Conservation (phyloP, 768 basidiomycete genomes). For the Termitomyces eurrhizus region DNA sequence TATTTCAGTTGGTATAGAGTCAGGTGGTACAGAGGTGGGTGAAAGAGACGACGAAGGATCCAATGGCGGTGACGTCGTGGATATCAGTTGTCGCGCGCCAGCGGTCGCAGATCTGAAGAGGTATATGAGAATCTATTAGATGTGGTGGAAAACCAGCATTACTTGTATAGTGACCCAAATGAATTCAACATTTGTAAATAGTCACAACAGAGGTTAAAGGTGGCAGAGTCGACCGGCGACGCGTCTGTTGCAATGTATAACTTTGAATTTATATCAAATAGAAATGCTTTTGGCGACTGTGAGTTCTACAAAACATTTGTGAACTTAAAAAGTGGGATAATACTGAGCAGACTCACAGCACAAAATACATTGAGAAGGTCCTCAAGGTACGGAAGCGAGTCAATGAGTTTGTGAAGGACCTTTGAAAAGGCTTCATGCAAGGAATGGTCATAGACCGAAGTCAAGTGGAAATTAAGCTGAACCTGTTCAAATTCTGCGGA, state of each 20-base stretch:
- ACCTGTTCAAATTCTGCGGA: slow-evolving; percentile 74
- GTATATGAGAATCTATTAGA: slow-evolving; percentile 1
- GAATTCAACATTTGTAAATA: slow-evolving; percentile 85
- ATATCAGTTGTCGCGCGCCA: slow-evolving; percentile 22
- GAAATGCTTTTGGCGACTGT: slow-evolving; percentile 88
- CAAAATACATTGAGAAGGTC: slow-evolving; percentile 85
- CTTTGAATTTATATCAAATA: slow-evolving; percentile 83
- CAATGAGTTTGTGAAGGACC: slow-evolving; percentile 83
- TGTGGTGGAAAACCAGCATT: slow-evolving; percentile 12
- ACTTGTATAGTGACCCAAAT: slow-evolving; percentile 87
- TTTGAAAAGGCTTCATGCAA: slow-evolving; percentile 90
- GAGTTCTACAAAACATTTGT: slow-evolving; percentile 58
- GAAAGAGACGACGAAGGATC: slow-evolving; percentile 21
- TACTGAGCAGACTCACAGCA: slow-evolving; percentile 45
- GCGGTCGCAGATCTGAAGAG: slow-evolving; percentile 27
- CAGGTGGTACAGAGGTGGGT: slow-evolving; percentile 14
- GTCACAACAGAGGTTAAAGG: slow-evolving; percentile 87
- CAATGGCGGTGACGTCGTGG: slow-evolving; percentile 24
- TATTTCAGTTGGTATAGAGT: slow-evolving; percentile 13
- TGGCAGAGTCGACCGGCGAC: slow-evolving; percentile 85
- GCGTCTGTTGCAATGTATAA: slow-evolving; percentile 93
- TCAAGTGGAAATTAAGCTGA: slow-evolving; percentile 83
- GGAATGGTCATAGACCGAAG: slow-evolving; percentile 90
- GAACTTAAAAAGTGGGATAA: background rate
- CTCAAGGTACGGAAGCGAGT: slow-evolving; percentile 82